Evolutionary conservation across 495 filamentous ascomycete species (phyloP).

Genomic region (Glutinoglossum americanum): DNA sequence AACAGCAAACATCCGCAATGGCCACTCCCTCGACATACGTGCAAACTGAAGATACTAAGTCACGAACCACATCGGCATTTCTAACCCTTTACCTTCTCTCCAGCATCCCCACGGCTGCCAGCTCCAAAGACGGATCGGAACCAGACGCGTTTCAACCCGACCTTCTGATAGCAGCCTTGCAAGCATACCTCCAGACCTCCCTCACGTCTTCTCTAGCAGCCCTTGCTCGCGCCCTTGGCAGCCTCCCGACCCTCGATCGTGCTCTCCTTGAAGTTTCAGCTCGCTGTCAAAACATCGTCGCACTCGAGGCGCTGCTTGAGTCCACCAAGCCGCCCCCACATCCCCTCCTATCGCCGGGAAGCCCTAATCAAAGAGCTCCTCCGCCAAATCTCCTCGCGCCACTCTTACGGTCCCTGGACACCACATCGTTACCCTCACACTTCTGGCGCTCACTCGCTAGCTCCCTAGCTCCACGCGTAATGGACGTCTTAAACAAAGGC

Average conservation of each 20-base stretch:
- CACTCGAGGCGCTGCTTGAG: slow-evolving; percentile 58
- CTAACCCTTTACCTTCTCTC: slow-evolving; percentile 68
- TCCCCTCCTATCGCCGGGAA: slow-evolving; percentile 27
- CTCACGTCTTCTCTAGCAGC: slow-evolving; percentile 53
- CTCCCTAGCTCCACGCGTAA: slow-evolving; percentile 50
- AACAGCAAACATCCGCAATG: slow-evolving; percentile 5
- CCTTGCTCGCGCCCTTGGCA: slow-evolving; percentile 49
- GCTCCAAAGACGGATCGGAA: not conserved
- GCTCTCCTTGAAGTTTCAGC: slow-evolving; percentile 62
- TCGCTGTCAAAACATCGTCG: slow-evolving; percentile 75
- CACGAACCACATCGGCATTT: slow-evolving; percentile 49
- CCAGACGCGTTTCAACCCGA: slow-evolving; percentile 32
- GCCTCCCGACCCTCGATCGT: slow-evolving; percentile 61
- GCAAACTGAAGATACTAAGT: slow-evolving; percentile 58
- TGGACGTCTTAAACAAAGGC: slow-evolving; percentile 62
- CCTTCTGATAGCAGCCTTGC: slow-evolving; percentile 52
- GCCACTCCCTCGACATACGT: slow-evolving; percentile 36
- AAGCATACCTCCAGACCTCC: slow-evolving; percentile 56
- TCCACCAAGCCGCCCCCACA: slow-evolving; percentile 41
- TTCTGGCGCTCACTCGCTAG: slow-evolving; percentile 82
- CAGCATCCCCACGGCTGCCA: slow-evolving; percentile 26
- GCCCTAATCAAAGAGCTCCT: not conserved
- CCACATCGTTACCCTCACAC: slow-evolving; percentile 63
- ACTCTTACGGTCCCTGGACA: slow-evolving; percentile 62
- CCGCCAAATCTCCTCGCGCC: slow-evolving; percentile 29